Base-by-base conservation (phyloP, 192 early-diverging fungal species). In the Coemansia biformis region DNA sequence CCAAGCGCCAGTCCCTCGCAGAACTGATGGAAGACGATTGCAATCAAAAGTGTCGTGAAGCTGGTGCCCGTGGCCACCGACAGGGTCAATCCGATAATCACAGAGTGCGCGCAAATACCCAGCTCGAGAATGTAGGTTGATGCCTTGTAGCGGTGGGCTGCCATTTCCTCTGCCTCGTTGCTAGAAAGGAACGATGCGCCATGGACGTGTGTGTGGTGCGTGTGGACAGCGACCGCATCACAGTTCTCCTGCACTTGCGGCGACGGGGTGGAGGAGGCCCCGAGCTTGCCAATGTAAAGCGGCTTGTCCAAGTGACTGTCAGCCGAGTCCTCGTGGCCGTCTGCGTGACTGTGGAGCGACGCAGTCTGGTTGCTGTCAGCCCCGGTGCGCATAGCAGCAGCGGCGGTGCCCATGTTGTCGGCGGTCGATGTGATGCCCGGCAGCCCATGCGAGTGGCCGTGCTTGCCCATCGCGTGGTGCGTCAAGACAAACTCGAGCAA, bases 1-100 rank as follows among this genome's bases (percentile, higher is more conserved):
- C 87, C 87, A 38, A 90, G 75, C 11, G 86, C 86, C 30, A 90
- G 54, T 19, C 88, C 89, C 61, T 88, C 84, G 66, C 86, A 86
- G 58, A 82, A 75, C 76, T 90, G 88, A 63, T 78, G 78, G 66
- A 90, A 87, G 18, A 77, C 58, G 15, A 90, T 59, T 0, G 88
- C 87, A 8, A 82, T 50, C 16, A 84, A 48, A 0, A 91, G 69
- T 1, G 76, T 75, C 8, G 57, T 73, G 51, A 86, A 85, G 15
- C 77, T 78, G 0, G 59, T 31, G 15, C 66, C 73, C 8, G 54
- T 65, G 7, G 82, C 73, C 2, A 76, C 77, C 3, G 75, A 83
- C 18, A 88, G 62, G 8, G 83, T 71, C 19, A 90, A 46, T 8
- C 87, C 87, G 31, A 90, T 86, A 16, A 90, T 73, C 29, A 90